These are phyloP conservation scores for Monascus ruber DNA, from an alignment of 2,329 filamentous ascomycete genomes.

Conservation along the genomic window DNA sequence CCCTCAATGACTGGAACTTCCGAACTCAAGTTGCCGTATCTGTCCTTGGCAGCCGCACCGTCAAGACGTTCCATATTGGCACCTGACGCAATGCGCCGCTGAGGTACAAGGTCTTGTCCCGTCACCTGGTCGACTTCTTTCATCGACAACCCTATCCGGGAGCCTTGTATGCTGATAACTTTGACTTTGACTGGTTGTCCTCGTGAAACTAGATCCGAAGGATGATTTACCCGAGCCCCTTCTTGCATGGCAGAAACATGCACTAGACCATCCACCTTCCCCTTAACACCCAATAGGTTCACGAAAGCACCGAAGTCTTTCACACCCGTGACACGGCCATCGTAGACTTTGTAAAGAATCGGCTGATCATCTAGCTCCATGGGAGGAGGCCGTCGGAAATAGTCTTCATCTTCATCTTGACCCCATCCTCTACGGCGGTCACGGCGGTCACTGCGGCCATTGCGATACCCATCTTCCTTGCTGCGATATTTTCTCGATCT, in stretches of 20 bases:
- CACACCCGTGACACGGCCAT: constrained; percentile 78
- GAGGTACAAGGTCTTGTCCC: constrained; percentile 70
- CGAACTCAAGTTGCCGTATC: constrained; percentile 43
- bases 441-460: constrained; percentile 36
- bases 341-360: constrained; percentile 75
- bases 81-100: constrained; percentile 69
- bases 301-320: constrained; percentile 97
- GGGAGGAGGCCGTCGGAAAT: constrained; percentile 54
- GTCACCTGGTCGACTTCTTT: constrained; percentile 90
- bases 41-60: constrained; percentile 42
- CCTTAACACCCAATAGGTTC: constrained; percentile 73
- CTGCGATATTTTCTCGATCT: constrained; percentile 32
- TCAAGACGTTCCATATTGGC: constrained; percentile 80
- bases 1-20: constrained; percentile 54
- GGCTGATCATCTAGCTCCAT: constrained; percentile 73
- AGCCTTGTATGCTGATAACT: constrained; percentile 73
- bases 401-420: constrained; percentile 38
- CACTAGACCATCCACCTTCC: constrained; percentile 84
- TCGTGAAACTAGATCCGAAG: constrained; percentile 69
- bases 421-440: constrained; percentile 27
- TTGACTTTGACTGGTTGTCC: constrained; percentile 88
- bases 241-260: constrained; percentile 84
- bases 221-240: constrained; percentile 79
- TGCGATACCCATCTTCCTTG: constrained; percentile 25
- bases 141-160: constrained; percentile 81